Evolutionary conservation across 2,329 filamentous ascomycete species (phyloP).

Genomic region (Alternaria panax): DNA sequence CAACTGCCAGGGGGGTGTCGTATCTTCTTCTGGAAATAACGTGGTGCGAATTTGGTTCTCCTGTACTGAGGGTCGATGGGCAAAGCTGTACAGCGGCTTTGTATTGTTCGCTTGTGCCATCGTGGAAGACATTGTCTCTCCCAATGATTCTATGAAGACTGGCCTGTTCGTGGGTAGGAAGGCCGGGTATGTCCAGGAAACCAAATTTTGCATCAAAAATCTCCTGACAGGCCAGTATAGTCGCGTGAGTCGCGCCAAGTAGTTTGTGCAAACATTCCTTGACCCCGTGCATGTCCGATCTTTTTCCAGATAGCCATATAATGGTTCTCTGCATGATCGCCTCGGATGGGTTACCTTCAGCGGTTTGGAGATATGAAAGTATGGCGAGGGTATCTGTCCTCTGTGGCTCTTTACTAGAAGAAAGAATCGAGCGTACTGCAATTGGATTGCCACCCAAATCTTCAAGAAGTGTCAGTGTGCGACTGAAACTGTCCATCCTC

Average conservation of each 20-base stretch:
- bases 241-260: constrained; percentile 17
- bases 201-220: constrained; percentile 33
- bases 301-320: constrained; percentile 15
- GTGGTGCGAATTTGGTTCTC: neutral
- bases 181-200: constrained; percentile 20
- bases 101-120: neutral
- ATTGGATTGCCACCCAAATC: constrained; percentile 3
- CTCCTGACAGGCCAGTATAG: constrained; percentile 28
- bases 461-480: constrained; percentile 32
- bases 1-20: constrained; percentile 24
- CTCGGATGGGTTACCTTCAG: constrained; percentile 21
- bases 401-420: constrained; percentile 16
- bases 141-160: neutral
- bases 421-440: constrained; percentile 27
- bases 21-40: neutral
- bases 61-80: neutral
- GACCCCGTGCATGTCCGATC: constrained; percentile 21
- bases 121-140: neutral
- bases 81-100: neutral
- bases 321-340: constrained; percentile 30
- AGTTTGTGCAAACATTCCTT: constrained; percentile 23
- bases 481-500: constrained; percentile 4
- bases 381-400: constrained; percentile 22
- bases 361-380: constrained; percentile 21
- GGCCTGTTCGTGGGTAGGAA: constrained; percentile 2